These are phyloP conservation scores for Annulohypoxylon bovei DNA, from an alignment of 495 filamentous ascomycete species.

Conservation along the genomic window DNA sequence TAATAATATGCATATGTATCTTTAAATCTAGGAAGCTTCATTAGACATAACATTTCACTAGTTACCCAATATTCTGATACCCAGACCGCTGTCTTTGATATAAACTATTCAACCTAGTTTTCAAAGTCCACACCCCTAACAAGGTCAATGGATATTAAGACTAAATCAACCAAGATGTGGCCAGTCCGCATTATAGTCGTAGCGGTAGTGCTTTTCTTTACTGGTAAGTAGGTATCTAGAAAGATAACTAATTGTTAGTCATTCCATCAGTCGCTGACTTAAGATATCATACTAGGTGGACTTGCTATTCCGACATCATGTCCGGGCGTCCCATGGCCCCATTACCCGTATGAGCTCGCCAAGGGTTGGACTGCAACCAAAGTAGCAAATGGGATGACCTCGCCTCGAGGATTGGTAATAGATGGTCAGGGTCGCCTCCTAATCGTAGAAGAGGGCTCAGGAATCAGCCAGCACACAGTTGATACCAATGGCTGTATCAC, in stretches of 20 bases:
- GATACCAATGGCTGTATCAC: constrained; percentile 54
- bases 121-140: not conserved
- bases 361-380: constrained; percentile 67
- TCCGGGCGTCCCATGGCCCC: constrained; percentile 38
- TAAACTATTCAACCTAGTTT: not conserved
- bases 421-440: constrained; percentile 69
- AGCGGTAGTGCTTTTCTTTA: not conserved
- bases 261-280: not conserved
- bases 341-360: constrained; percentile 59
- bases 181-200: not conserved
- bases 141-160: not conserved
- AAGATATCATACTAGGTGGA: not conserved
- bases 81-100: not conserved
- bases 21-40: not conserved
- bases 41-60: not conserved
- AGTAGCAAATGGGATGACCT: constrained; percentile 61
- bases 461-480: constrained; percentile 65
- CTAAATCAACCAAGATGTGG: constrained; percentile 5
- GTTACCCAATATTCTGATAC: too few relatives aligned
- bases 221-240: constrained; percentile 19
- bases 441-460: constrained; percentile 64
- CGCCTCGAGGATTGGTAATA: constrained; percentile 68
- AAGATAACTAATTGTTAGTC: not conserved
- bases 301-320: constrained; percentile 40
- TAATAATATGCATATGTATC: not conserved